Evolutionary conservation across 1,139 yeast genomes (phyloP).

Genomic region (Saccharomyces uvarum): DNA sequence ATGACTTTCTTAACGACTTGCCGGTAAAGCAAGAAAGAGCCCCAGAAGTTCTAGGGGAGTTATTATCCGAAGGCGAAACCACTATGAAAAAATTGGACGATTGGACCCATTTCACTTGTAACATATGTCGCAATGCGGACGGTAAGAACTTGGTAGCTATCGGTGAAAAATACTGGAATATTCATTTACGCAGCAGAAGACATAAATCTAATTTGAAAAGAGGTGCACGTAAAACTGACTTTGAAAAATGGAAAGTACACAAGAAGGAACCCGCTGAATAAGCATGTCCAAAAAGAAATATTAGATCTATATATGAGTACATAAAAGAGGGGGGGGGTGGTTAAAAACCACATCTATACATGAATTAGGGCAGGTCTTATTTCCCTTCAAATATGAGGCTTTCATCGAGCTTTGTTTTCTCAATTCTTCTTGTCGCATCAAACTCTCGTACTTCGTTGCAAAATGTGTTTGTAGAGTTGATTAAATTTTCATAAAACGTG

Average conservation of each 20-base stretch:
- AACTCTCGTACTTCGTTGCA: slow-evolving; percentile 5
- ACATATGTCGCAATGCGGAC: slow-evolving; percentile 51
- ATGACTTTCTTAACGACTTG: slow-evolving; percentile 34
- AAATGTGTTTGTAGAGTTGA: slow-evolving; percentile 31
- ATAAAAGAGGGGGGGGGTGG: neutral
- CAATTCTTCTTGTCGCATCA: slow-evolving; percentile 6
- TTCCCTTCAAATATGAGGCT: neutral
- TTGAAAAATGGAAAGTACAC: slow-evolving; percentile 36
- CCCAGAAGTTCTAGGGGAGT: slow-evolving; percentile 38
- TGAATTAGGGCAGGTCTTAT: neutral
- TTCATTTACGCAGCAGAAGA: slow-evolving; percentile 59
- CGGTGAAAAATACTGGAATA: slow-evolving; percentile 64
- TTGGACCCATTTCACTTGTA: slow-evolving; percentile 70
- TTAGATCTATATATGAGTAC: neutral
- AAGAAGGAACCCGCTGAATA: slow-evolving; percentile 2
- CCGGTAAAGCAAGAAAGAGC: slow-evolving; percentile 31
- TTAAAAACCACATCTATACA: neutral
- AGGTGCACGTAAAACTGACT: slow-evolving; percentile 38
- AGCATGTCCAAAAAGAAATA: slow-evolving; percentile 7
- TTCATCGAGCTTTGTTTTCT: neutral
- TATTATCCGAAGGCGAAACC: slow-evolving; percentile 28
- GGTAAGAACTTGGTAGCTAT: slow-evolving; percentile 57
- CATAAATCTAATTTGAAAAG: slow-evolving; percentile 44
- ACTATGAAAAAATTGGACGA: slow-evolving; percentile 30
- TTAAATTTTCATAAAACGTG: slow-evolving; percentile 60